A percentile compares a stretch with the other conserved stretches of the same genome.
These are phyloP conservation scores for Heliocybe sulcata DNA, from an alignment of 1,284 basidiomycete species.

Conservation along the genomic window DNA sequence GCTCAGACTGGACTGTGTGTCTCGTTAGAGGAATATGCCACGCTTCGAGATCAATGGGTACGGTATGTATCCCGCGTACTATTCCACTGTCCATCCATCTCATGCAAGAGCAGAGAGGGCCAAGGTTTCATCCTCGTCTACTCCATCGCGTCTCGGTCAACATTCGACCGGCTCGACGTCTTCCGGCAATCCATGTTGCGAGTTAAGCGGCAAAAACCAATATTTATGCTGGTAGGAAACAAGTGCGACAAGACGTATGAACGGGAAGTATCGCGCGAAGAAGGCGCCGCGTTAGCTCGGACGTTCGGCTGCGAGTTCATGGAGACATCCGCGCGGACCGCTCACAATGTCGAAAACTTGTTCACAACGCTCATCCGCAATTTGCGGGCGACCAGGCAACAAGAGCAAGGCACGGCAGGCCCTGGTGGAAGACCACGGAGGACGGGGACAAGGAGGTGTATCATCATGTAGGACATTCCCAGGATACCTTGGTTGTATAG, in stretches of 20 bases:
- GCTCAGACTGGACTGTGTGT: constrained; percentile 7
- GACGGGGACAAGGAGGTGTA: constrained; percentile 53
- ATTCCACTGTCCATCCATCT: constrained; percentile 4
- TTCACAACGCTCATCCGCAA: constrained; percentile 90
- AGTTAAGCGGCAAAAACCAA: constrained; percentile 84
- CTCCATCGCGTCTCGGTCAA: constrained; percentile 91
- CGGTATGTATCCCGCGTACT: constrained; percentile 48
- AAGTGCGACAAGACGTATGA: constrained; percentile 85
- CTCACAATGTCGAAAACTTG: constrained; percentile 90
- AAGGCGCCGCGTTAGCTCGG: constrained; percentile 81
- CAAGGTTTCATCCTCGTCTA: constrained; percentile 99
- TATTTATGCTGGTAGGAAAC: constrained; percentile 89
- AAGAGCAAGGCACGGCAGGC: constrained; percentile 24
- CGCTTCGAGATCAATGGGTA: constrained; percentile 98
- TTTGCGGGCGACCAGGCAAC: constrained; percentile 63
- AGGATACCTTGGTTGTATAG: constrained; percentile 55
- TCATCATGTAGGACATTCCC: constrained; percentile 68
- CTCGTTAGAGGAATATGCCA: constrained; percentile 86
- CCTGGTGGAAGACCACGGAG: constrained; percentile 22
- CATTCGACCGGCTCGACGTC: constrained; percentile 90
- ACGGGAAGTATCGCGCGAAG: constrained; percentile 84
- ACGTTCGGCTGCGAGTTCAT: constrained; percentile 92
- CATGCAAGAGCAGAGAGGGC: constrained; percentile 65
- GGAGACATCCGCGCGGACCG: constrained; percentile 94
- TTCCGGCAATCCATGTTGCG: constrained; percentile 94